These are phyloP conservation scores for Mycena haematopus DNA, from an alignment of 768 basidiomycete genomes.

Conservation along the genomic window DNA sequence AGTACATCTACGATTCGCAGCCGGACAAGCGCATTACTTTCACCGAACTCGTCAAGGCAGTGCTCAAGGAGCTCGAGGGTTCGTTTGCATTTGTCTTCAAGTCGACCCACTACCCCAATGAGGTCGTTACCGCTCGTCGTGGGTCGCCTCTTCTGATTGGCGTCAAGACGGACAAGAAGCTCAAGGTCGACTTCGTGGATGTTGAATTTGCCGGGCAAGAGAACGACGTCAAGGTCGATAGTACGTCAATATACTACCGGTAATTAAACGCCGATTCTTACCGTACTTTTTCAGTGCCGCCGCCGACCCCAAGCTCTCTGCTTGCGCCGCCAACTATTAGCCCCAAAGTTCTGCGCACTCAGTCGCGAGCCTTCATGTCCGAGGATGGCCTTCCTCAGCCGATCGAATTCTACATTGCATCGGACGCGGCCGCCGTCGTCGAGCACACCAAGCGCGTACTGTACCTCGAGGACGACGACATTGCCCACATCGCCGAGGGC, in stretches of 20 bases:
- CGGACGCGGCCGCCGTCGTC: slow-evolving; percentile 94
- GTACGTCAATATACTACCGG: slow-evolving; percentile 40
- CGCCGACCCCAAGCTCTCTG: slow-evolving; percentile 59
- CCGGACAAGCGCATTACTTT: slow-evolving; percentile 86
- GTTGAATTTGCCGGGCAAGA: slow-evolving; percentile 91
- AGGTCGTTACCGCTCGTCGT: slow-evolving; percentile 94
- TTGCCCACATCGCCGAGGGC: slow-evolving; percentile 96
- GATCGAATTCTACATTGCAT: slow-evolving; percentile 99
- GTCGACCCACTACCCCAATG: slow-evolving; percentile 92
- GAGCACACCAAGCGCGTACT: slow-evolving; percentile 99
- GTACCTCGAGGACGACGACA: slow-evolving; percentile 98
- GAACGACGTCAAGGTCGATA: slow-evolving; percentile 48
- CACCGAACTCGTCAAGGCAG: slow-evolving; percentile 91
- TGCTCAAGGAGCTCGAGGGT: slow-evolving; percentile 96
- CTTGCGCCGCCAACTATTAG: slow-evolving; percentile 70
- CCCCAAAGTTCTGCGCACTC: slow-evolving; percentile 88
- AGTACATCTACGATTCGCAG: slow-evolving; percentile 96
- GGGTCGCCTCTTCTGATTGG: slow-evolving; percentile 96
- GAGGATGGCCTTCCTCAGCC: slow-evolving; percentile 98
- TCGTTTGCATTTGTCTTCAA: slow-evolving; percentile 99
- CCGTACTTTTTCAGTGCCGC: slow-evolving; percentile 42
- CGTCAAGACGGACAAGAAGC: slow-evolving; percentile 99
- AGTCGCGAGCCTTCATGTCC: slow-evolving; percentile 97
- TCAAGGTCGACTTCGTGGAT: slow-evolving; percentile 99
- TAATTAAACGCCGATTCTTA: slow-evolving; percentile 1